A percentile compares a stretch with the other conserved stretches of the same genome.
Conservation (phyloP, 2,329 filamentous ascomycete genomes). For the Colletotrichum sansevieriae region DNA sequence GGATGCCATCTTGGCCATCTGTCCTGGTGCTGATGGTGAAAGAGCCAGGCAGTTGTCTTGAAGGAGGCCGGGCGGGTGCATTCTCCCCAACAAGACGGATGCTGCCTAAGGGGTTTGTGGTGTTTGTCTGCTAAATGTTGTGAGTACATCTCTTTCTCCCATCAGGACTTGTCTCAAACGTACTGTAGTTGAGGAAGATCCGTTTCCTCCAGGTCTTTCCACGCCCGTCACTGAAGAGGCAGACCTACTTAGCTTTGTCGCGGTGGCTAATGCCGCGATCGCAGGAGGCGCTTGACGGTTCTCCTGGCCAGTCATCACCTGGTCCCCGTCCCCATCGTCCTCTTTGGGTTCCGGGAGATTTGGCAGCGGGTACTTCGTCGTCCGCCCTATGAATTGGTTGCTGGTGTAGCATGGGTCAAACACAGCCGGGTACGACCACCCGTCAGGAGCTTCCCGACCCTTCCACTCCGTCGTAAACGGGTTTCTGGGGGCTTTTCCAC, state of each 20-base stretch:
- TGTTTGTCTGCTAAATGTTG: neutral
- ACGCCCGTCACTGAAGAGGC: neutral
- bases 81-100: neutral
- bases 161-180: neutral
- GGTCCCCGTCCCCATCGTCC: slow-evolving; percentile 16
- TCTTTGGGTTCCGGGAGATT: slow-evolving; percentile 25
- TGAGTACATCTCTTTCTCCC: no score
- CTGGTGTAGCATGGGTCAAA: slow-evolving; percentile 38
- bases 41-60: neutral
- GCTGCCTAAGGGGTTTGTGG: neutral
- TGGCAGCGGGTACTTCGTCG: slow-evolving; percentile 20
- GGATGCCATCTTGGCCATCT: neutral
- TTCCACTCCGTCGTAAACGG: slow-evolving; percentile 42
- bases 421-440: neutral
- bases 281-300: neutral
- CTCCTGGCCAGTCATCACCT: neutral
- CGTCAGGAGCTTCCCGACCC: slow-evolving; percentile 11
- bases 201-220: neutral
- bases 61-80: neutral
- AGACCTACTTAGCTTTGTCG: neutral
- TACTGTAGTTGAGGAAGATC: neutral
- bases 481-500: slow-evolving; percentile 33
- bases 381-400: slow-evolving; percentile 37
- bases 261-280: neutral
- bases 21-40: neutral